Conservation (phyloP, 2,329 filamentous ascomycete species). For the Alternaria angustiovoidea region DNA sequence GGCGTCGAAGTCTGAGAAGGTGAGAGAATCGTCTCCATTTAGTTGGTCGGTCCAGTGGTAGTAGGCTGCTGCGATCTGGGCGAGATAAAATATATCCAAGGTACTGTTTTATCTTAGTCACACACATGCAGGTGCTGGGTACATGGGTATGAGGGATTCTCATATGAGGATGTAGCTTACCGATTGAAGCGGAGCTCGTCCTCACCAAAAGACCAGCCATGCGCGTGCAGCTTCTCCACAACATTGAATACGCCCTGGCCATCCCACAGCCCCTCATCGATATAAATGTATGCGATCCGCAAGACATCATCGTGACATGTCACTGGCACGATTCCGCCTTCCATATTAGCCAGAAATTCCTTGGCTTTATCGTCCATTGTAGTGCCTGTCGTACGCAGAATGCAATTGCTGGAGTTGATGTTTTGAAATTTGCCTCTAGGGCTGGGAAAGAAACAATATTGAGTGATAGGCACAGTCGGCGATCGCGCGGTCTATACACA, state of each 20-base stretch:
- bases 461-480: too few species aligned
- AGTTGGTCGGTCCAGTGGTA: constrained; percentile 6
- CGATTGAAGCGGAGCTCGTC: constrained; percentile 12
- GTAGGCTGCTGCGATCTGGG: constrained; percentile 10
- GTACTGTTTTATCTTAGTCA: constrained; percentile 4
- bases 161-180: constrained; percentile 10
- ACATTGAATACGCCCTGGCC: constrained; percentile 10
- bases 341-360: constrained; percentile 4
- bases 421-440: too few species aligned
- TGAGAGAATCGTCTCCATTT: constrained; percentile 1
- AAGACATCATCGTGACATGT: constrained; percentile 7
- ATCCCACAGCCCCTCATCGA: constrained; percentile 1
- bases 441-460: too few species aligned
- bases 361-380: neutral
- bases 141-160: neutral
- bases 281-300: constrained; percentile 6
- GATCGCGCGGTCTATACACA: too few species aligned
- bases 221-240: constrained; percentile 12
- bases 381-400: neutral
- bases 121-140: neutral
- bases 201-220: constrained; percentile 14
- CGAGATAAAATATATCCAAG: constrained; percentile 11
- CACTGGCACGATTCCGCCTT: constrained; percentile 7
- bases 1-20: neutral
- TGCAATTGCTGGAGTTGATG: neutral